A percentile compares a stretch with the other conserved stretches of the same genome.
Conservation (phyloP, 2,329 filamentous ascomycete genomes). For the Paraphaeosphaeria sporulosa region DNA sequence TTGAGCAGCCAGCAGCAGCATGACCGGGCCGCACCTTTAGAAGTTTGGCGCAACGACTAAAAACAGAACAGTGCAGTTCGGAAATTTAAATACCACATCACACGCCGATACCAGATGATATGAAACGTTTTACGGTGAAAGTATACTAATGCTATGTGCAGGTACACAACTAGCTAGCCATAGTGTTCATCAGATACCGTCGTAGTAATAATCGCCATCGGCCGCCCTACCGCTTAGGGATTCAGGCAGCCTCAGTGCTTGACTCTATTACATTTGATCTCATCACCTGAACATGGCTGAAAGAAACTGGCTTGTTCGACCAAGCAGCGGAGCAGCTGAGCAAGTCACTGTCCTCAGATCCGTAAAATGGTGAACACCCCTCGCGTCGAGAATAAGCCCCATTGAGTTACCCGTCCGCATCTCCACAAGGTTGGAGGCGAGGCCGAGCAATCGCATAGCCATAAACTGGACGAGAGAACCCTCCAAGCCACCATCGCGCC, state of each 20-base stretch:
- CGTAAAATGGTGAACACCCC: conserved; percentile 66
- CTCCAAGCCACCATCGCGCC: conserved; percentile 48
- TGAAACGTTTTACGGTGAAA: not conserved
- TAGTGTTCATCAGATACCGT: conserved; percentile 57
- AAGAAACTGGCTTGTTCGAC: conserved; percentile 73
- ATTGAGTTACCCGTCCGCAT: conserved; percentile 86
- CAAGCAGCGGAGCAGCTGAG: conserved; percentile 59
- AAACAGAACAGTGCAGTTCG: not conserved
- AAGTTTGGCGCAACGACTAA: too few species aligned
- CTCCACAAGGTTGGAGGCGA: conserved; percentile 48
- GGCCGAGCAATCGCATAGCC: conserved; percentile 94
- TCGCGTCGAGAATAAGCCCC: conserved; percentile 99
- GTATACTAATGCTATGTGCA: conserved; percentile 4
- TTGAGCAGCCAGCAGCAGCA: conserved; percentile 14
- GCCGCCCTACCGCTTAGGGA: conserved; percentile 55
- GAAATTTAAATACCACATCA: conserved; percentile 3
- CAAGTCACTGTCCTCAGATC: conserved; percentile 51
- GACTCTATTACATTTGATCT: conserved; percentile 91
- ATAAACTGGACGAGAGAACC: conserved; percentile 86
- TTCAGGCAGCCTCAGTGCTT: conserved; percentile 82
- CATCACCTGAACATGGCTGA: conserved; percentile 76
- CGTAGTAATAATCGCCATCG: conserved; percentile 54
- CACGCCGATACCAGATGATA: conserved; percentile 2
- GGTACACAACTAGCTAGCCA: conserved; percentile 33
- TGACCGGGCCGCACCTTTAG: too few species aligned